A percentile compares a stretch with the other conserved stretches of the same genome.
These are phyloP conservation scores for Aspergillus taichungensis DNA, from an alignment of 495 filamentous ascomycete species.

Conservation along the genomic window DNA sequence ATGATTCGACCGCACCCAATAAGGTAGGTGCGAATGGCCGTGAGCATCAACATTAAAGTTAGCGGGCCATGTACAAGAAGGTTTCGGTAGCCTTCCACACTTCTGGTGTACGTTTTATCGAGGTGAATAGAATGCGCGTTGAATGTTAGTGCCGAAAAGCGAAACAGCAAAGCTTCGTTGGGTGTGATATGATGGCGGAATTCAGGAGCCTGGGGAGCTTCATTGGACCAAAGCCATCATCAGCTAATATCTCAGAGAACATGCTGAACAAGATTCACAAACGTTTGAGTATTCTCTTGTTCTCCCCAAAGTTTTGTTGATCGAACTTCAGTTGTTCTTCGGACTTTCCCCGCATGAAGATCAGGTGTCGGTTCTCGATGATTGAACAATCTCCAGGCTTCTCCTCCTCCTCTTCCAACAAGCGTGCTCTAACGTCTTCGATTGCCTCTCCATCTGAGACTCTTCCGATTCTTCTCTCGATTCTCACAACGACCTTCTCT, in stretches of 20 bases:
- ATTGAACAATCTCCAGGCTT: slow-evolving; percentile 28
- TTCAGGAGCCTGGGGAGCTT: slow-evolving; percentile 38
- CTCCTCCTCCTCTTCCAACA: slow-evolving; percentile 36
- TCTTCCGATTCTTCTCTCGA: slow-evolving; percentile 42
- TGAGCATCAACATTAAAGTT: slow-evolving; percentile 64
- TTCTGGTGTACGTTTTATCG: slow-evolving; percentile 59
- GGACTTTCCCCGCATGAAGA: slow-evolving; percentile 50
- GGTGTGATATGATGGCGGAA: slow-evolving; percentile 55
- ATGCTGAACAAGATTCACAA: slow-evolving; percentile 6
- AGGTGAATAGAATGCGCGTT: slow-evolving; percentile 83
- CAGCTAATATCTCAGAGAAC: slow-evolving; percentile 10
- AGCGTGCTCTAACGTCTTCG: slow-evolving; percentile 24
- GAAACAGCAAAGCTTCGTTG: slow-evolving; percentile 60
- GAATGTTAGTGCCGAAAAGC: slow-evolving; percentile 78
- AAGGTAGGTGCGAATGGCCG: slow-evolving; percentile 47
- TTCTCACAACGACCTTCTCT: slow-evolving; percentile 52
- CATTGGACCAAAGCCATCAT: neutral
- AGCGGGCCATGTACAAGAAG: slow-evolving; percentile 83
- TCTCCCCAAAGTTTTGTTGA: slow-evolving; percentile 17
- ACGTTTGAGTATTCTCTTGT: slow-evolving; percentile 31
- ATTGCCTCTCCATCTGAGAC: slow-evolving; percentile 29
- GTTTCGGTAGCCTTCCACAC: slow-evolving; percentile 63
- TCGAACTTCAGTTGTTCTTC: slow-evolving; percentile 22
- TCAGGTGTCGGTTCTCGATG: slow-evolving; percentile 48
- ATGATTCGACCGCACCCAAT: slow-evolving; percentile 22